A percentile compares a stretch with the other conserved stretches of the same genome.
Evolutionary conservation across 768 basidiomycete genomes (phyloP).

Genomic region (Boletus rufocinnamomeus): DNA sequence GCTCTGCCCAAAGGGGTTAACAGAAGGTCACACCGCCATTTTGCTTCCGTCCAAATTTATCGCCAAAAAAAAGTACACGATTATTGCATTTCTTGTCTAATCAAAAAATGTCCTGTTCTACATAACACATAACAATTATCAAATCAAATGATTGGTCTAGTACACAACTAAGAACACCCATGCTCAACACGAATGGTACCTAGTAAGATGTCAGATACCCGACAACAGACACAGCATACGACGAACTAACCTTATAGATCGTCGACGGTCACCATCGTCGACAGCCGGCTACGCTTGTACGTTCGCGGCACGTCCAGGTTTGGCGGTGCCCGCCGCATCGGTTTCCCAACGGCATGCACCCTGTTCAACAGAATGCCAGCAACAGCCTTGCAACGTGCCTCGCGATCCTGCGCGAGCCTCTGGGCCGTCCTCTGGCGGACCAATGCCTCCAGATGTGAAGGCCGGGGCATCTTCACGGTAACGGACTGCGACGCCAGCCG

Average conservation of each 20-base stretch:
- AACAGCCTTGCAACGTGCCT: slow-evolving; percentile 51
- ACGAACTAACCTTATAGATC: slow-evolving; percentile 27
- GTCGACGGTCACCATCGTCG: slow-evolving; percentile 51
- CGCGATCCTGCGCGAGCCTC: slow-evolving; percentile 37
- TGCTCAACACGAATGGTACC: slow-evolving; percentile 21
- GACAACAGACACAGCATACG: neutral
- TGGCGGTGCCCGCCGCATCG: slow-evolving; percentile 45
- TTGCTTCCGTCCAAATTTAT: slow-evolving; percentile 1
- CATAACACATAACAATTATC: neutral
- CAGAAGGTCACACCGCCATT: slow-evolving; percentile 1
- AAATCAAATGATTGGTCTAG: neutral
- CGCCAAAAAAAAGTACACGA: slow-evolving; percentile 10
- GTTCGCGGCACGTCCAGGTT: slow-evolving; percentile 34
- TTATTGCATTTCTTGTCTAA: slow-evolving; percentile 2
- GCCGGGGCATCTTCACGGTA: slow-evolving; percentile 29
- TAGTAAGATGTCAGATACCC: slow-evolving; percentile 4
- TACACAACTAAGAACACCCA: neutral
- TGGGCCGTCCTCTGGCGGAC: slow-evolving; percentile 36
- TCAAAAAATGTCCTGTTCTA: neutral
- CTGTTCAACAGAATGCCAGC: slow-evolving; percentile 60
- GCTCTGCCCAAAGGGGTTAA: slow-evolving; percentile 8
- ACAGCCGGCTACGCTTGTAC: slow-evolving; percentile 57
- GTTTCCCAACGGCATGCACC: slow-evolving; percentile 52
- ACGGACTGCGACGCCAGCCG: slow-evolving; percentile 32
- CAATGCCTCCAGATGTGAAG: slow-evolving; percentile 25